Conservation (phyloP, 108 stramenopile species). For the Nitzschia sp. region DNA sequence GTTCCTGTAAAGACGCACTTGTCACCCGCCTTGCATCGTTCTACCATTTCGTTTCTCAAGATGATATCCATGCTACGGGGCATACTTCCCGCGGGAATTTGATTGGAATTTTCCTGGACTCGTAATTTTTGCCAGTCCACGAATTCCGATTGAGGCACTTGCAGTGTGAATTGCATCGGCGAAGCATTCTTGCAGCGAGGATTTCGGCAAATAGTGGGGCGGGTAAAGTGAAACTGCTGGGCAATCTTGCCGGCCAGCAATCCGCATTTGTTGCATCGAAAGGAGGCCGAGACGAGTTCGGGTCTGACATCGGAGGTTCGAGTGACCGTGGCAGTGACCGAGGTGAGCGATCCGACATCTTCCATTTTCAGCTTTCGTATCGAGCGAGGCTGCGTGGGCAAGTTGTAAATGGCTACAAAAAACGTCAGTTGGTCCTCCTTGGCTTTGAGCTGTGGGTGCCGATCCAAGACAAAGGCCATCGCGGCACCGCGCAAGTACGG, state of each 20-base stretch:
- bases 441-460: constrained; percentile 61
- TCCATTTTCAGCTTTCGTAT: constrained; percentile 79
- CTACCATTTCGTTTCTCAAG: constrained; percentile 95
- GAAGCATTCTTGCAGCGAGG: constrained; percentile 78
- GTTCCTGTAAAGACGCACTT: constrained; percentile 88
- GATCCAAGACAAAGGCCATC: constrained; percentile 50
- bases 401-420: constrained; percentile 86
- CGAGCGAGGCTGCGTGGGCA: constrained; percentile 47
- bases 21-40: constrained; percentile 98
- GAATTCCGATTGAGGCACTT: constrained; percentile 70
- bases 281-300: constrained; percentile 93
- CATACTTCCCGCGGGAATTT: constrained; percentile 98
- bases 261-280: constrained; percentile 94
- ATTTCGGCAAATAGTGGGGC: constrained; percentile 95
- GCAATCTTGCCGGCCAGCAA: constrained; percentile 67
- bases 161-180: constrained; percentile 76
- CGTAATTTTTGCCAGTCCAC: constrained; percentile 98
- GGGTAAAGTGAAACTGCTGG: constrained; percentile 97
- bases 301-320: constrained; percentile 96
- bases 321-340: constrained; percentile 93
- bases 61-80: constrained; percentile 95
- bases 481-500: constrained; percentile 70
- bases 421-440: constrained; percentile 31
- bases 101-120: constrained; percentile 97
- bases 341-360: constrained; percentile 72